phyloP scores from a whole-genome alignment of 2,329 filamentous ascomycete species.

The Talaromyces amestolkiae region DNA sequence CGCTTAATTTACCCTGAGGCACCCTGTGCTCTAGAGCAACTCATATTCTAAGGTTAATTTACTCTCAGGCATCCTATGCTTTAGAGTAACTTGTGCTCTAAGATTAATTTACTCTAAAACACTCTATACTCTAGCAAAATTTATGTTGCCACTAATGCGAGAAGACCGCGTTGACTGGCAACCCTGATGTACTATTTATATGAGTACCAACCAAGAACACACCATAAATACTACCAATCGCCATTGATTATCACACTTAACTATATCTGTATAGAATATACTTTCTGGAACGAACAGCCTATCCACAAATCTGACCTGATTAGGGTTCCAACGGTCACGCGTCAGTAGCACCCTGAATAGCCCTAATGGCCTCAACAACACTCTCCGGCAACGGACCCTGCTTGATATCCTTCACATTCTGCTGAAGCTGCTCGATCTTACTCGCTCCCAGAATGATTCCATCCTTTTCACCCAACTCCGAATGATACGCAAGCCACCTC shows the following conservation, averaged over 20 bases:
- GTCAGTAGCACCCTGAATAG: not conserved
- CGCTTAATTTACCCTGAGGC: too few species aligned
- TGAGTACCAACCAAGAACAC: not conserved
- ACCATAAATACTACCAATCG: not conserved
- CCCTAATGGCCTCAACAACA: slow-evolving; percentile 42
- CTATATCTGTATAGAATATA: not conserved
- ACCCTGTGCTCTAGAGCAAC: too few species aligned
- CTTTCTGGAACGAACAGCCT: not conserved
- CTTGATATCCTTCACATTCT: slow-evolving; percentile 57
- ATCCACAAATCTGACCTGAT: not conserved
- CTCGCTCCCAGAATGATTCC: slow-evolving; percentile 61
- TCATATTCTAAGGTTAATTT: too few species aligned
- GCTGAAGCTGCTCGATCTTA: slow-evolving; percentile 54
- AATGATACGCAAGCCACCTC: slow-evolving; percentile 72
- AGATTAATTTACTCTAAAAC: too few species aligned
- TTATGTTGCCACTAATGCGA: too few species aligned
- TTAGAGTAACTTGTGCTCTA: too few species aligned
- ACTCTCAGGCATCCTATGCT: too few species aligned
- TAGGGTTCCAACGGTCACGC: too few species aligned
- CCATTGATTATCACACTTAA: not conserved
- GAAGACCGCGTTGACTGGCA: not conserved
- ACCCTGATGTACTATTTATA: not conserved
- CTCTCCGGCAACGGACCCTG: slow-evolving; percentile 73
- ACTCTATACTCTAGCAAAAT: too few species aligned
- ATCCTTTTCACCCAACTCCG: slow-evolving; percentile 57